Conservation (phyloP, 192 early-diverging fungal genomes). For the Gonapodya sp. region DNA sequence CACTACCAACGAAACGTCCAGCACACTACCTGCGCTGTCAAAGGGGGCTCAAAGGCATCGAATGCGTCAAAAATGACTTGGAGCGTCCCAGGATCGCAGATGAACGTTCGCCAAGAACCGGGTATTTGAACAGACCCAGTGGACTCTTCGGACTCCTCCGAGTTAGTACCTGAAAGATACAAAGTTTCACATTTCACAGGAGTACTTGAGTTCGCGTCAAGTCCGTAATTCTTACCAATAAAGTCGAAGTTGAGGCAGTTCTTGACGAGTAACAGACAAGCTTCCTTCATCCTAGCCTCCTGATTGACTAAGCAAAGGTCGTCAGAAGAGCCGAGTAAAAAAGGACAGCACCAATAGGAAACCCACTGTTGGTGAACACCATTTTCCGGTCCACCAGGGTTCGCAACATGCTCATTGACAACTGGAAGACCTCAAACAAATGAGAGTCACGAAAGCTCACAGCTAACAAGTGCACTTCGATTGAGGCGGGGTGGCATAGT, state of each 20-base stretch:
- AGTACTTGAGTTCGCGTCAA: constrained; percentile 65
- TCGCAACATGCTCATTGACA: constrained; percentile 25
- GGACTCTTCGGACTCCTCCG: constrained; percentile 7
- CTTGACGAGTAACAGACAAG: constrained; percentile 46
- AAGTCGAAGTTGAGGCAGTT: constrained; percentile 75
- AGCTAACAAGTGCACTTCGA: constrained; percentile 36
- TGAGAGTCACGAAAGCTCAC: constrained; percentile 49
- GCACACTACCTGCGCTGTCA: constrained; percentile 29
- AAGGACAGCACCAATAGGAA: constrained; percentile 11
- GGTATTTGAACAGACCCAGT: constrained; percentile 48
- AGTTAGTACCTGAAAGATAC: constrained; percentile 18
- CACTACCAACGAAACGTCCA: background rate
- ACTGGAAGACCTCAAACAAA: constrained; percentile 46
- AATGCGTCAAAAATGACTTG: constrained; percentile 63
- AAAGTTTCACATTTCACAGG: constrained; percentile 41
- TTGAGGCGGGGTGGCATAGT: constrained; percentile 26
- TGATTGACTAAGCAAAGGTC: constrained; percentile 21
- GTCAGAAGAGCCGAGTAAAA: no score
- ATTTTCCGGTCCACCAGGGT: constrained; percentile 25
- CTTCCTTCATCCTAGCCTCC: constrained; percentile 28
- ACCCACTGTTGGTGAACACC: constrained; percentile 29
- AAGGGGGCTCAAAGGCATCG: constrained; percentile 42
- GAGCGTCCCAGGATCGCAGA: constrained; percentile 62
- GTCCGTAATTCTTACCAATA: constrained; percentile 61
- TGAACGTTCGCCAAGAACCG: constrained; percentile 63